These are phyloP conservation scores for Termitomyces sp. DNA, from an alignment of 768 basidiomycete genomes.

Conservation along the genomic window DNA sequence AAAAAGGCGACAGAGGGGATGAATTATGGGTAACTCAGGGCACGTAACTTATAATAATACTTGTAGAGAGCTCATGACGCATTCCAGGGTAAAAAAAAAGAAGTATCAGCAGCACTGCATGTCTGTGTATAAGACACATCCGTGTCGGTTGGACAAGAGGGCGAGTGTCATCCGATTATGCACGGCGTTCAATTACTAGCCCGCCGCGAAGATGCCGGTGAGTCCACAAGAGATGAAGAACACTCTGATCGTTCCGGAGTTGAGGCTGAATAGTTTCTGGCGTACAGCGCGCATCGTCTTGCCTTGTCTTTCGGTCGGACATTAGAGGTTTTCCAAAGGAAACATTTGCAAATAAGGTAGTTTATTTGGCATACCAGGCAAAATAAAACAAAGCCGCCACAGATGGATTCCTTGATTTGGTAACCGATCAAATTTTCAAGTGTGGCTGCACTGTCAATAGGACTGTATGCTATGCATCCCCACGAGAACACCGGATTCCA, in stretches of 20 bases:
- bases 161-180: neutral
- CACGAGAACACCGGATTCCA: neutral
- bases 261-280: neutral
- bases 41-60: conserved; percentile 4
- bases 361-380: neutral
- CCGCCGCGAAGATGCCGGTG: neutral
- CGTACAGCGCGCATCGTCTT: neutral
- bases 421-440: neutral
- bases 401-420: neutral
- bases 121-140: neutral
- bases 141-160: neutral
- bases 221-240: neutral
- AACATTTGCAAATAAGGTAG: neutral
- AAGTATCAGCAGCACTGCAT: conserved; percentile 7
- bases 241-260: neutral
- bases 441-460: conserved; percentile 1
- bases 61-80: neutral
- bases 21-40: neutral
- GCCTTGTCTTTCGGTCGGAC: neutral
- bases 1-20: neutral
- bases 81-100: neutral
- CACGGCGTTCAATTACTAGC: neutral
- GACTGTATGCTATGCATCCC: neutral
- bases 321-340: neutral
- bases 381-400: neutral